These are phyloP conservation scores for Fusarium miscanthi DNA, from an alignment of 2,329 filamentous ascomycete genomes.

Conservation along the genomic window DNA sequence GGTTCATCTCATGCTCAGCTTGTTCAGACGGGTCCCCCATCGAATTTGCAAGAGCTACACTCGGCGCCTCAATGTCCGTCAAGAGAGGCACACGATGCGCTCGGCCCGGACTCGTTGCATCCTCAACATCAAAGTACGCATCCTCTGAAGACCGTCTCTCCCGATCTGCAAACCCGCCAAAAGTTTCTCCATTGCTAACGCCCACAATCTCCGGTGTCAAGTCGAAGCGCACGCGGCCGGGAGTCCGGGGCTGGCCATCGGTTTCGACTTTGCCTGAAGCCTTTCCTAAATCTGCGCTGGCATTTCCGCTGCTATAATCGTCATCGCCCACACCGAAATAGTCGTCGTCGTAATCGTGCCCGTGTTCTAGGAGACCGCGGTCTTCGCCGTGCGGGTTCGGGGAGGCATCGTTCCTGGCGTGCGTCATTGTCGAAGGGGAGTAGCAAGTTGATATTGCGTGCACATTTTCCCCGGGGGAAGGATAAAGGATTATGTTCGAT, in stretches of 20 bases:
- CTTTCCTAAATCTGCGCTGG: slow-evolving; percentile 30
- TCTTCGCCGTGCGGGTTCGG: slow-evolving; percentile 49
- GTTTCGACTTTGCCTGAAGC: slow-evolving; percentile 29
- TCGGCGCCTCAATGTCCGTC: slow-evolving; percentile 85
- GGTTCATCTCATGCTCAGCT: slow-evolving; percentile 65
- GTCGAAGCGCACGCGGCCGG: slow-evolving; percentile 81
- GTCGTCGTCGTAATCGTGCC: slow-evolving; percentile 40
- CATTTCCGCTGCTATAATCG: slow-evolving; percentile 22
- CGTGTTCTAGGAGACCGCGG: slow-evolving; percentile 46
- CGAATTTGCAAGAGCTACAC: slow-evolving; percentile 73
- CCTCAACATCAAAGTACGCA: slow-evolving; percentile 61
- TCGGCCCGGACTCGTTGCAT: slow-evolving; percentile 60
- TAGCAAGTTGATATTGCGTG: slow-evolving; percentile 39
- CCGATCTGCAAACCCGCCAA: slow-evolving; percentile 23
- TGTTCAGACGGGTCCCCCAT: slow-evolving; percentile 54
- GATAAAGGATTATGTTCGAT: background rate
- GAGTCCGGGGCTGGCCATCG: slow-evolving; percentile 54
- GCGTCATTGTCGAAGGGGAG: slow-evolving; percentile 48
- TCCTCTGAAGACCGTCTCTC: slow-evolving; percentile 43
- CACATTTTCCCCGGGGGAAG: slow-evolving; percentile 39
- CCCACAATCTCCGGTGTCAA: slow-evolving; percentile 60
- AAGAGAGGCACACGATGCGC: slow-evolving; percentile 75
- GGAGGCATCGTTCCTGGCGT: slow-evolving; percentile 47
- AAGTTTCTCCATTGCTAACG: slow-evolving; percentile 37
- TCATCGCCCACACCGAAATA: slow-evolving; percentile 44